Evolutionary conservation across 202 grass and related monocot genomes (phyloP).

Genomic region (Panicum virgatum): DNA sequence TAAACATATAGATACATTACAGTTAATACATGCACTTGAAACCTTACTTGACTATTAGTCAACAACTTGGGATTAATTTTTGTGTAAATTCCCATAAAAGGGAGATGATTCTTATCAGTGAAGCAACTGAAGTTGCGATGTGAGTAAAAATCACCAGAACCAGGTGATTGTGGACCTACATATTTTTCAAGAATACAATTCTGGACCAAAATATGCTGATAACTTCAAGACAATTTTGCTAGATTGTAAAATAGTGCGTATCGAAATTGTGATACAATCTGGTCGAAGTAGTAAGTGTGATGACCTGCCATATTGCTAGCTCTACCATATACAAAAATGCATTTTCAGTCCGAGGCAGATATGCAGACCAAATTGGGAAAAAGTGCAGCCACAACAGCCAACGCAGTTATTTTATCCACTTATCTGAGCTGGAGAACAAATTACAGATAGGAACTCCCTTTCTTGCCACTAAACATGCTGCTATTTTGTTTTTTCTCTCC

Average conservation of each 20-base stretch:
- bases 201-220: slow-evolving; percentile 23
- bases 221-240: not conserved
- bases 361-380: not conserved
- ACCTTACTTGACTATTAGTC: slow-evolving; percentile 19
- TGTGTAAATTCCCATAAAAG: slow-evolving; percentile 5
- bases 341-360: not conserved
- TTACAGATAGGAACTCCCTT: not conserved
- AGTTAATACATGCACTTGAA: slow-evolving; percentile 33
- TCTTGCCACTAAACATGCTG: not conserved
- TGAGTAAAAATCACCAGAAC: slow-evolving; percentile 2
- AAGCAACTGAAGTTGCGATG: no score
- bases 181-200: not conserved
- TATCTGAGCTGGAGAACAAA: not conserved
- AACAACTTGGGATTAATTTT: slow-evolving; percentile 9
- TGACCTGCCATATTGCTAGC: not conserved
- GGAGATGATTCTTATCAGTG: no score
- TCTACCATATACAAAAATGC: not conserved
- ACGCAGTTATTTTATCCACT: not conserved
- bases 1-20: slow-evolving; percentile 27
- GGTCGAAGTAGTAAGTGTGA: not conserved
- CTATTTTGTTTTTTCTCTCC: no score
- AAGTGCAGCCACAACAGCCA: not conserved
- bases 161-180: slow-evolving; percentile 35
- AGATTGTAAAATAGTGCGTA: not conserved
- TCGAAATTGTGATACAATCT: not conserved